Evolutionary conservation across 352 stramenopile species (phyloP), one percentile per base, ranked within the genome.

Genomic region (Peronospora tabacina): DNA sequence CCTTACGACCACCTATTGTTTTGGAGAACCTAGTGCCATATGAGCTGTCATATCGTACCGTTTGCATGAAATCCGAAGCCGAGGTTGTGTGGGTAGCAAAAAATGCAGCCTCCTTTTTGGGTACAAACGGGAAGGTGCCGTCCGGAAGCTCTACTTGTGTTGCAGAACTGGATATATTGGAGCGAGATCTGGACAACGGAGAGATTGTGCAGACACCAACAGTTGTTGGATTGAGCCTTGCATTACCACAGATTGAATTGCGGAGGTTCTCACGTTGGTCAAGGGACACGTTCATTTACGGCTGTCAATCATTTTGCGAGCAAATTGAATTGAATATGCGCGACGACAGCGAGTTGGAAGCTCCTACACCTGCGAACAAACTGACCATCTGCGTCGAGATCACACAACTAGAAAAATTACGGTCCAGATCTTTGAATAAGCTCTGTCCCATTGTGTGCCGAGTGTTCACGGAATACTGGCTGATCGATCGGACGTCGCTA

Each of bases 381-480:
- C 49, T 84, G 12, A 80, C 68, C 0, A 80, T 84, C 22, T 84
- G 72, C 26, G 63, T 84, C 5, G 72, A 84, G 36, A 69, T 84
- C 12, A 74, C 59, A 5, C 68, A 70, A 16, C 39, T 81, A 12
- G 72, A 83, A 48, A 81, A 77, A 32, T 37, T 81, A 2, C 69
- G 61, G 2, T 66, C 63, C 0, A 63, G 62, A 15, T 51, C 57
- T 7, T 32, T 79, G 11, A 82, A 82, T 52, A 58, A 36, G n/a
- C 37, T 88, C 5, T 72, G 69, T 5, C 79, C 82, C 0, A 66
- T 84, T 7, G 59, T 84, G 7, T 90, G 78, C 13, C 66, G 76
- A 29, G 70, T 93, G 11, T 93, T 82, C 46, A 82, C 66, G 5
- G 79, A 93, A 44, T 93, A 90, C 54, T 93, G 82, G 82, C 49